Base-by-base conservation (phyloP, 1,139 yeast species). In the Nematodospora anomalae region DNA sequence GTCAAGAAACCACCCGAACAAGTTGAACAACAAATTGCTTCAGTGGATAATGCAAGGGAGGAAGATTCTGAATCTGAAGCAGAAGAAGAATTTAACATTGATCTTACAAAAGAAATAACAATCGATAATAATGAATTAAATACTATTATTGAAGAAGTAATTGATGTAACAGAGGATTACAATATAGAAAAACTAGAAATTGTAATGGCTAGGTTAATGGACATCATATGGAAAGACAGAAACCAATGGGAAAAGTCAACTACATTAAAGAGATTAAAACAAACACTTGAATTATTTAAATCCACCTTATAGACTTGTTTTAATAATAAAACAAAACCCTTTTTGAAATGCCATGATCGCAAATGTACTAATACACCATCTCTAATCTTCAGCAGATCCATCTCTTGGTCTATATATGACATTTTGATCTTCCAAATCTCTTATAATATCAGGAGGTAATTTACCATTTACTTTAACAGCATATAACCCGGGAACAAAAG, bases 381-480 rank as follows among this genome's bases (percentile, higher is more conserved):
- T n/a, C 49, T 62, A 88, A 58, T 88, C 96, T 52, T 81, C 86
- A 23, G 86, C 97, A 62, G 90, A 80, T 30, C 99, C 98, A 58
- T 94, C 98, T 60, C 99, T 76, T 23, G 99, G 97, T 47, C 97
- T 77, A 63, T 94, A 94, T 37, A 80, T 79, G 31, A 86, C 79
- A 25, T 87, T 87, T 50, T 82, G 84, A 16, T 75, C 76, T 32
- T 80, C 82, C 55, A 92, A 67, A 37, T 83, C 84, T 32, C 77
- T 79, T 11, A 86, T 78, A 25, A 88, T 79, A 47, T 89, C 96
- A 4, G 86, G 89, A 2, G 97, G 97, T 38, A 92, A 67, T 51
- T 86, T 81, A 24, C 99, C 99, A 51, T 82, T 85, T 6, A 92
- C 92, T 55, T 92, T 87, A 31, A 90, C 95, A 1, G 98, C 98